Evolutionary conservation across 176 grass and related monocot genomes (phyloP).

Genomic region (Oryza meridionalis): DNA sequence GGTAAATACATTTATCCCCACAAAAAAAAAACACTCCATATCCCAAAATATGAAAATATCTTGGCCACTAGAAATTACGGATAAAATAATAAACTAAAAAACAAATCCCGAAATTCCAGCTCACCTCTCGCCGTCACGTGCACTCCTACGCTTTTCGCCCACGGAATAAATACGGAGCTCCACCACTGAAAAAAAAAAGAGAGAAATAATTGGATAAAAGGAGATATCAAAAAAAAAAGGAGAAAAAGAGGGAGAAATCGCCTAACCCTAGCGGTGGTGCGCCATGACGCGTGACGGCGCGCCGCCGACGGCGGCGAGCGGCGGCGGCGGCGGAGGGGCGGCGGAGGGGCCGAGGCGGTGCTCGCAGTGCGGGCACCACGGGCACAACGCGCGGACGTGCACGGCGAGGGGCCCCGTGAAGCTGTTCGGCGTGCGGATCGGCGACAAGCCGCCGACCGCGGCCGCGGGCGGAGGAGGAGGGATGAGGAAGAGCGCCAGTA

Average conservation of each 20-base stretch:
- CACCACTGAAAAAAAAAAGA: neutral
- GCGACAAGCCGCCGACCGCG: slow-evolving; percentile 39
- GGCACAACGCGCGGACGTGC: slow-evolving; percentile 72
- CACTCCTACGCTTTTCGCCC: neutral
- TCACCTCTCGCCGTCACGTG: slow-evolving; percentile 19
- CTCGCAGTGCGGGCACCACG: slow-evolving; percentile 62
- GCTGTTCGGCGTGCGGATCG: slow-evolving; percentile 79
- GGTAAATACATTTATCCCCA: neutral
- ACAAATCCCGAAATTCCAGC: slow-evolving; percentile 29
- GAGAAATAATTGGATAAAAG: neutral
- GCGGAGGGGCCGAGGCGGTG: slow-evolving; percentile 53
- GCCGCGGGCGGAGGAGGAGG: too few species aligned
- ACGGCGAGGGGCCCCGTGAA: slow-evolving; percentile 49
- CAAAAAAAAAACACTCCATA: neutral
- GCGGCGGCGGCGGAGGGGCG: neutral
- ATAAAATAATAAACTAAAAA: neutral
- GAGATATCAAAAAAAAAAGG: neutral
- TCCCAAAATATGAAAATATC: neutral
- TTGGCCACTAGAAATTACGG: slow-evolving; percentile 31
- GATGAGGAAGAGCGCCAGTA: slow-evolving; percentile 53
- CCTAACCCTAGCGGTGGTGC: slow-evolving; percentile 46
- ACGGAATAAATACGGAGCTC: slow-evolving; percentile 35
- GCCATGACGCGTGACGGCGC: slow-evolving; percentile 54
- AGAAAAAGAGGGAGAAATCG: neutral
- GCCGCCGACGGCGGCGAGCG: neutral